Percentiles rank a stretch among this genome's conserved stretches.
Evolutionary conservation across 441 rosid genomes (phyloP).

Genomic region (Theobroma grandiflorum): DNA sequence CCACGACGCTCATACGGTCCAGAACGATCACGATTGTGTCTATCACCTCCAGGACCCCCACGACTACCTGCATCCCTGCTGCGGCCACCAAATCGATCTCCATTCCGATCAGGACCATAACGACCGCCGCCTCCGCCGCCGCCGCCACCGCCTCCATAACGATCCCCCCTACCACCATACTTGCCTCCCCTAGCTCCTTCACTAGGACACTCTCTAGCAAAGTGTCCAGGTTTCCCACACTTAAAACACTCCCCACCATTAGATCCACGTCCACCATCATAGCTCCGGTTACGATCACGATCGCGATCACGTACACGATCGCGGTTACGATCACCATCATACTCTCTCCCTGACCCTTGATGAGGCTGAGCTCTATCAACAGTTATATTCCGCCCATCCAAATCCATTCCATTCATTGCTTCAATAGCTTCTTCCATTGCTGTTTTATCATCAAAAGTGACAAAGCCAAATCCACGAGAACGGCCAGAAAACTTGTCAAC

Average conservation of each 20-base stretch:
- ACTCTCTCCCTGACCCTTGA: slow-evolving; percentile 80
- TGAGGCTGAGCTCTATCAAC: slow-evolving; percentile 96
- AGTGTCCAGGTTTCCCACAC: slow-evolving; percentile 96
- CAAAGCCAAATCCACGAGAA: slow-evolving; percentile 98
- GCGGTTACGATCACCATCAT: slow-evolving; percentile 66
- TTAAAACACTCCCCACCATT: slow-evolving; percentile 88
- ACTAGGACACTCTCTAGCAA: slow-evolving; percentile 91
- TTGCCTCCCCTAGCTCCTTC: slow-evolving; percentile 72
- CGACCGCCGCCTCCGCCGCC: slow-evolving; percentile 64
- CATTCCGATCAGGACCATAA: slow-evolving; percentile 86
- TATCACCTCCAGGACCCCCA: slow-evolving; percentile 79
- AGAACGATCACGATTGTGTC: slow-evolving; percentile 72
- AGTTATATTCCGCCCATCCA: slow-evolving; percentile 89
- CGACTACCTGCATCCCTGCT: slow-evolving; percentile 73
- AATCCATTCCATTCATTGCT: slow-evolving; percentile 90
- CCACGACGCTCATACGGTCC: slow-evolving; percentile 90
- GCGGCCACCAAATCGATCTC: slow-evolving; percentile 80
- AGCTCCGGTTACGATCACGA: slow-evolving; percentile 52
- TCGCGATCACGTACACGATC: slow-evolving; percentile 55
- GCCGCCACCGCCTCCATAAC: slow-evolving; percentile 52
- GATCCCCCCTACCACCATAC: slow-evolving; percentile 65
- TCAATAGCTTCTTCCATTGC: slow-evolving; percentile 96
- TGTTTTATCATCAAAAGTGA: slow-evolving; percentile 80
- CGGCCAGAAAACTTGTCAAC: slow-evolving; percentile 92
- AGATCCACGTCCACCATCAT: slow-evolving; percentile 73